Evolutionary conservation across 2,329 filamentous ascomycete species (phyloP), one percentile per base, ranked within the genome.

Genomic region (Penicillium hesseltinei): DNA sequence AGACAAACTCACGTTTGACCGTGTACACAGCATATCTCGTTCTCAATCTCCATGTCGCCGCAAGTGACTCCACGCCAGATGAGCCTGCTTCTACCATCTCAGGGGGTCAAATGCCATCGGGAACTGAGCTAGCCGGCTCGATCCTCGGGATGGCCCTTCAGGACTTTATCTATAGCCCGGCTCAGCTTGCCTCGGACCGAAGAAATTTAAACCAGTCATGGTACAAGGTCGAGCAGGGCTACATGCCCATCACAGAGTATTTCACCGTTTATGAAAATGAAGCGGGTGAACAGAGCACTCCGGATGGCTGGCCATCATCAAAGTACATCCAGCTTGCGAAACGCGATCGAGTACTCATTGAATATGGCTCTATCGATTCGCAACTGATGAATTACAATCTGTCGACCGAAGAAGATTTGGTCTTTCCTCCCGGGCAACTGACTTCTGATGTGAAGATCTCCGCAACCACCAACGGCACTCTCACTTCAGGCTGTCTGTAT

Each of bases 231-330:
- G 58, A 66, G 19, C 70, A 66, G 33, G 68, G 58, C 47, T 77
- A 79, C 50, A 73, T 75, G 38, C 83, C 84, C 1, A 74, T 80
- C 21, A 62, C 71, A 3, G 77, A 79, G 25, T 89, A 87, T 63
- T 86, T 83, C 57, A 73, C 73, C 6, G 74, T 76, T 1, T 66
- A 78, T 9, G 65, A 70, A 29, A 63, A 74, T 40, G 47, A 63
- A 11, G 63, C 71, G 3, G 74, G 77, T 19, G 62, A 56, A n/a
- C 72, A 73, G 36, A 77, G 76, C 21, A 87, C 85, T 0, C 67
- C 76, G 0, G 78, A 86, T 70, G 86, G 86, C 11, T 89, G 86
- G 86, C 86, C 86, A 0, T 82, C 80, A n/a, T 81, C 84, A 62
- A 77, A 79, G 21, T 85, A 80, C 62, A 71, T 87, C 35, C 82